These are phyloP conservation scores for Kodamaea suecica DNA, from an alignment of 1,139 yeast genomes.

Conservation along the genomic window DNA sequence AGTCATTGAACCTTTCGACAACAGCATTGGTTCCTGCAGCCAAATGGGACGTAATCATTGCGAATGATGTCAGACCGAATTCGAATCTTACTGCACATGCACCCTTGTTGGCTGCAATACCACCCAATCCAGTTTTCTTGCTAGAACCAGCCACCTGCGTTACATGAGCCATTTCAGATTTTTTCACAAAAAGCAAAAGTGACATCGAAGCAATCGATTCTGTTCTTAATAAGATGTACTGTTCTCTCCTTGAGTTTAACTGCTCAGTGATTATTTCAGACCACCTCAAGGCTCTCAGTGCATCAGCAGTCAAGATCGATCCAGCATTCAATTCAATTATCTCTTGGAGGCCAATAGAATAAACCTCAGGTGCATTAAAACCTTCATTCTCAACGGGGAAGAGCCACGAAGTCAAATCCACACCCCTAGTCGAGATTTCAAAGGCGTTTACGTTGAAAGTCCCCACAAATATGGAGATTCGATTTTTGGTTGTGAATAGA, in stretches of 20 bases:
- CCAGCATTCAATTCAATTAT: conserved; percentile 88
- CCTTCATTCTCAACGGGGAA: conserved; percentile 64
- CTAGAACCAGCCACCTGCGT: conserved; percentile 76
- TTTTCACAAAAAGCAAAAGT: conserved; percentile 58
- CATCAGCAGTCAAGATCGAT: conserved; percentile 69
- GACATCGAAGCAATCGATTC: conserved; percentile 47
- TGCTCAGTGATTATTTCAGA: conserved; percentile 55
- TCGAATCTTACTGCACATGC: conserved; percentile 83
- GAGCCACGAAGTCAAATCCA: conserved; percentile 74
- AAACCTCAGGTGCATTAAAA: conserved; percentile 56
- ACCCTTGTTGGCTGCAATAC: conserved; percentile 89
- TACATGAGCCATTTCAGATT: conserved; percentile 58
- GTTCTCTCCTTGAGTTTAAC: conserved; percentile 42
- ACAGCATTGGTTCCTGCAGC: conserved; percentile 89
- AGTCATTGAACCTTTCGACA: conserved; percentile 87
- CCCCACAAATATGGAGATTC: conserved; percentile 71
- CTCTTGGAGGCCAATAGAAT: conserved; percentile 89
- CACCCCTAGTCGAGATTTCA: conserved; percentile 36
- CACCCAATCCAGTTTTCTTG: conserved; percentile 87
- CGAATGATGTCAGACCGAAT: conserved; percentile 74
- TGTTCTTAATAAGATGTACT: conserved; percentile 38
- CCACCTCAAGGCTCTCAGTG: conserved; percentile 63
- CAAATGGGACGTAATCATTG: conserved; percentile 85
- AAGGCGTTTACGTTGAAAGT: conserved; percentile 88
- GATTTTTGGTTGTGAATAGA: conserved; percentile 59